Conservation (phyloP, 371 early-diverging fungal species). For the Batrachochytrium dendrobatidis region DNA sequence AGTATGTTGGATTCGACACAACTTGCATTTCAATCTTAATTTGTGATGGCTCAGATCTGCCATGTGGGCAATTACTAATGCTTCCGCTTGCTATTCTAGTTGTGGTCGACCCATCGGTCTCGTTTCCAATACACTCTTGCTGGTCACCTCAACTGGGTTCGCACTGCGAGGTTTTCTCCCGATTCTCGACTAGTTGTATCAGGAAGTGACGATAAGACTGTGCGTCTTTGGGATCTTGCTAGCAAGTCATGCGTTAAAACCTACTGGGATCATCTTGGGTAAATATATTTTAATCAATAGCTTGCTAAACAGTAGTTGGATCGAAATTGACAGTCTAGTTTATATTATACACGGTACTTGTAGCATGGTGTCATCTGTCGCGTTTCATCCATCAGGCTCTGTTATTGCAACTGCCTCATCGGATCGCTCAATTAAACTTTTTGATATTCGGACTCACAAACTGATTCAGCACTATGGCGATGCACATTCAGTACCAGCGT, state of each 20-base stretch:
- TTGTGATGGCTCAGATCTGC: background rate
- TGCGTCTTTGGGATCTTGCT: constrained; percentile 44
- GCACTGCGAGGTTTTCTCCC: constrained; percentile 41
- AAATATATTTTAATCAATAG: background rate
- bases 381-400: constrained; percentile 41
- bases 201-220: constrained; percentile 48
- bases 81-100: constrained; percentile 12
- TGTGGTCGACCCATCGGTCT: constrained; percentile 42
- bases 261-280: constrained; percentile 45
- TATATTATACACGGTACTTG: background rate
- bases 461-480: constrained; percentile 46
- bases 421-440: constrained; percentile 44
- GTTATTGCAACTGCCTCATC: constrained; percentile 38
- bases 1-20: constrained; percentile 12
- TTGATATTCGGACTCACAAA: constrained; percentile 46
- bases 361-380: constrained; percentile 37
- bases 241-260: constrained; percentile 40
- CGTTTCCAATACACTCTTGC: constrained; percentile 42
- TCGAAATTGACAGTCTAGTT: background rate
- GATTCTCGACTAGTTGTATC: constrained; percentile 35
- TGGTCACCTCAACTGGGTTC: constrained; percentile 51
- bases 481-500: constrained; percentile 25
- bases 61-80: background rate
- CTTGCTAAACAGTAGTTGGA: background rate
- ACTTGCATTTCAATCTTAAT: background rate